Evolutionary conservation across 2,329 filamentous ascomycete genomes (phyloP), one percentile per base, ranked within the genome.

Genomic region (Paecilomyces niveus): DNA sequence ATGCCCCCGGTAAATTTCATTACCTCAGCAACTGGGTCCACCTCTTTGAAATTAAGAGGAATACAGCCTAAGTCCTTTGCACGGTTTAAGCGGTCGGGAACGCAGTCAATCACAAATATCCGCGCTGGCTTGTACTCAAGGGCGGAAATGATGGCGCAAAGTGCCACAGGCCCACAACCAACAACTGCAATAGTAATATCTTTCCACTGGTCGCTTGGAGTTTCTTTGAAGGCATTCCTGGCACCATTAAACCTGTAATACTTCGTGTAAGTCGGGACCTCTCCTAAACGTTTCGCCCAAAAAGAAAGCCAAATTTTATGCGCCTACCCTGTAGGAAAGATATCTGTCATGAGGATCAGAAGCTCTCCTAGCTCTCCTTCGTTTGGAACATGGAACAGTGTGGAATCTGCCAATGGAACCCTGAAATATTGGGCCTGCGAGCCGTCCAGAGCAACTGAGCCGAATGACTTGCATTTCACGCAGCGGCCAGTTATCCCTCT

Each of bases 311-410:
- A 26, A 26, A 26, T 26, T 35, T 4, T 15, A 10, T 35, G 13
- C 8, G 8, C 0, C 85, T 88, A 57, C 84, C 83, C 53, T 89
- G 82, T n/a, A 77, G 72, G 54, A 85, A 93, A 94, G 65, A 96
- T 95, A 70, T 96, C 91, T 3, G 90, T 90, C 91, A 96, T 95
- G 22, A 96, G 80, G 4, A 95, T 85, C 29, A 95, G 78, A 35
- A 85, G 86, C 62, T 88, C 83, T 65, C 92, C 87, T 35, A 35
- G 32, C 18, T 87, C 84, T 59, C 94, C 87, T 2, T 80, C 81
- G 0, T 82, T 70, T 0, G 89, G 88, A 0, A 90, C 87, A 63
- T 85, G 85, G 65, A 92, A 81, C 7, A 88, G 83, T 0, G 90
- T 95, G 10, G 85, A 84, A 66, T 95, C 90, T 1, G 92, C 92